These are phyloP conservation scores for Spizellomyces punctatus DNA, from an alignment of 192 early-diverging fungal species.

Conservation along the genomic window DNA sequence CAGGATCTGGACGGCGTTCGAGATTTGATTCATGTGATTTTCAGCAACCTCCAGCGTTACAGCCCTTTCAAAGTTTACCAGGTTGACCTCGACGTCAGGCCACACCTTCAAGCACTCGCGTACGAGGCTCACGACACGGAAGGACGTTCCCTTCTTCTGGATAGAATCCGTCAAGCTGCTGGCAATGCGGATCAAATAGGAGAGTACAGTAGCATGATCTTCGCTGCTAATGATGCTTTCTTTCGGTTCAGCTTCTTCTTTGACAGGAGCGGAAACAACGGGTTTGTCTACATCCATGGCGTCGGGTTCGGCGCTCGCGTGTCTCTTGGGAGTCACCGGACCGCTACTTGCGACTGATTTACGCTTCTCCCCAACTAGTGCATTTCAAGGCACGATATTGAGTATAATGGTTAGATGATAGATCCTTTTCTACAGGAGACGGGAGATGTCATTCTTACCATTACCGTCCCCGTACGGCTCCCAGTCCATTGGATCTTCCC, in stretches of 20 bases:
- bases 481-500: neutral
- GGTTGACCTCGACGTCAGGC: conserved; percentile 71
- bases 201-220: conserved; percentile 15
- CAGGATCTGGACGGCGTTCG: conserved; percentile 73
- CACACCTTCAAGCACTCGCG: conserved; percentile 70
- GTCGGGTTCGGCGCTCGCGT: neutral
- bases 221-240: conserved; percentile 14
- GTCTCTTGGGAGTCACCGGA: neutral
- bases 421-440: no score
- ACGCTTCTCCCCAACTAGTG: no score
- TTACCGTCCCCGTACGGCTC: neutral
- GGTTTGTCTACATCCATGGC: no score
- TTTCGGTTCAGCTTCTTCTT: neutral
- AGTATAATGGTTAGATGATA: no score
- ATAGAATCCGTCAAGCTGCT: conserved; percentile 59
- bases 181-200: conserved; percentile 55
- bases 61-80: conserved; percentile 69
- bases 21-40: conserved; percentile 53
- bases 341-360: no score
- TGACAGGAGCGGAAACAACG: no score
- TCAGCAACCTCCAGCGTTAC: conserved; percentile 62
- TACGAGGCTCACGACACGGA: conserved; percentile 69
- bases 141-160: conserved; percentile 48
- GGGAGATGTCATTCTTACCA: neutral
- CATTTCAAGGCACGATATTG: no score